These are phyloP conservation scores for Pseudocercospora fijiensis DNA, from an alignment of 2,329 filamentous ascomycete species.

Conservation along the genomic window DNA sequence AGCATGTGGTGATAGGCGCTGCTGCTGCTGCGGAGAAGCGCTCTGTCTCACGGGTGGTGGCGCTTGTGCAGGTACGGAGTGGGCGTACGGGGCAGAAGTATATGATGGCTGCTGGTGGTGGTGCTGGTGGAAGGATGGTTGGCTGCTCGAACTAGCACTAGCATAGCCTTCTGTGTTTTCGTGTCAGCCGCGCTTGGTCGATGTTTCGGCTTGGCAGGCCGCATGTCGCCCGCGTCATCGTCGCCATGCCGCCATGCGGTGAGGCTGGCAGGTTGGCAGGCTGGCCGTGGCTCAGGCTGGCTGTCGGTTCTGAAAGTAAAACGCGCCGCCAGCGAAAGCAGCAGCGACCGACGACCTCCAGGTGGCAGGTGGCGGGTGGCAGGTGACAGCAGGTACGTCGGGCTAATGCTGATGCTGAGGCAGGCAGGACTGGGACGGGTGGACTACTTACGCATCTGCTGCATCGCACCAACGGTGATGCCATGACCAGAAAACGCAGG, in stretches of 20 bases:
- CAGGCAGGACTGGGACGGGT: background rate
- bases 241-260: background rate
- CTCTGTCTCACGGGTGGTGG: slow-evolving; percentile 32
- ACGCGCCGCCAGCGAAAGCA: too few species aligned
- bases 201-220: slow-evolving; percentile 5
- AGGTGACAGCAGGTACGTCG: background rate
- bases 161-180: background rate
- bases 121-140: slow-evolving; percentile 8
- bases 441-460: background rate
- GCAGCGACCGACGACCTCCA: background rate
- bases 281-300: too few species aligned
- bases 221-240: background rate
- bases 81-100: slow-evolving; percentile 41
- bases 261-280: background rate
- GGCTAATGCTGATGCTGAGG: background rate
- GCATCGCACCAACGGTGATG: background rate
- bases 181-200: background rate
- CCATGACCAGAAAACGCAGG: background rate
- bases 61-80: slow-evolving; percentile 37
- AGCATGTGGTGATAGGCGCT: slow-evolving; percentile 29
- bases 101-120: slow-evolving; percentile 23
- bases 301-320: background rate
- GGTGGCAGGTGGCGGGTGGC: too few species aligned
- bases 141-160: too few species aligned
- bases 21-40: slow-evolving; percentile 37